Conservation (phyloP, 495 filamentous ascomycete species). For the Penicillium daleae region DNA sequence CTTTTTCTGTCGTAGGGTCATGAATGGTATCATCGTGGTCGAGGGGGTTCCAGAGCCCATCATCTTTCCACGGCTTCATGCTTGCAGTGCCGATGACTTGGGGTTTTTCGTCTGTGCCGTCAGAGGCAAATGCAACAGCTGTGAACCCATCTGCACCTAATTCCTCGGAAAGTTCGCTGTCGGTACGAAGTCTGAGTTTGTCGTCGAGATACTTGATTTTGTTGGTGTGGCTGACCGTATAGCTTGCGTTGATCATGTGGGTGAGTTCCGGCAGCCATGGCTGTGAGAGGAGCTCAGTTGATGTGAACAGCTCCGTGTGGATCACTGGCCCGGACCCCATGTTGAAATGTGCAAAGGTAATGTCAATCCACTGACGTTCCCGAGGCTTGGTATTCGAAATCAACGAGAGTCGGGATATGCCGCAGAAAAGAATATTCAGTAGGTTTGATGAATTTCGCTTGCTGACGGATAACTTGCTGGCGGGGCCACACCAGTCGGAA, state of each 20-base stretch:
- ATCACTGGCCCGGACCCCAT: conserved; percentile 11
- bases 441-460: background rate
- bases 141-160: conserved; percentile 15
- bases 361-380: background rate
- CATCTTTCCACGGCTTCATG: conserved; percentile 26
- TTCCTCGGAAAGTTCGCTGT: conserved; percentile 15
- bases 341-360: background rate
- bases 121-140: conserved; percentile 14
- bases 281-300: conserved; percentile 15
- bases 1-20: background rate
- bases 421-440: background rate
- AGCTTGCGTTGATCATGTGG: conserved; percentile 21
- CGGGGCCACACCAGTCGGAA: background rate
- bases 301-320: conserved; percentile 15
- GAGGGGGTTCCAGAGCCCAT: conserved; percentile 17
- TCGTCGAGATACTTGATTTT: conserved; percentile 10
- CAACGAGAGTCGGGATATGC: background rate
- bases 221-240: conserved; percentile 17
- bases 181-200: conserved; percentile 11
- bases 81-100: conserved; percentile 23
- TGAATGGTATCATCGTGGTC: background rate
- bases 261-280: conserved; percentile 20
- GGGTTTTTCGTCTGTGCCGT: background rate
- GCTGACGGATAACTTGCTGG: conserved; percentile 2
- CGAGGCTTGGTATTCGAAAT: background rate